Base-by-base conservation (phyloP, 176 grass and related monocot species). In the Avena eriantha region DNA sequence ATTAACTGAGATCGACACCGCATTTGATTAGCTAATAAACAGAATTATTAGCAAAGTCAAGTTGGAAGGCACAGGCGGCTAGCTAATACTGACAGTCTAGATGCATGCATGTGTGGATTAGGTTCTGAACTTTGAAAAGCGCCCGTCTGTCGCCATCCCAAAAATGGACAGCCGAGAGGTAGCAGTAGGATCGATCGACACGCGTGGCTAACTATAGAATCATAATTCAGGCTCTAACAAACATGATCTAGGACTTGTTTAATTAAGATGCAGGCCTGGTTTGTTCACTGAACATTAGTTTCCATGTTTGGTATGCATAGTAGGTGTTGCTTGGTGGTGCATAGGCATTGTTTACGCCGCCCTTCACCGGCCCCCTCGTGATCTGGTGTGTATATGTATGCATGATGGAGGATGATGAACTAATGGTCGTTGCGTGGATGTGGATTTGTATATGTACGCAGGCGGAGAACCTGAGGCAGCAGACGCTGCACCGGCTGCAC, bases 381-480 rank as follows among this genome's bases (percentile, higher is more conserved):
- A 83, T 77, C 64, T 67, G 64, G 14, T 33, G 63, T 0, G 10
- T 49, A 3, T 46, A 13, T 49, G 10, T 49, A 3, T 46, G 3
- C 13, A 66, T 33, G 64, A 67, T 67, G 31, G 14, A 34, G 15
- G 64, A 15, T 16, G 0, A 67, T 67, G 64, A 67, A 34, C 23
- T 82, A n/a, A 67, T 19, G 34, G 35, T 13, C 26, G 15, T 46
- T 46, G 4, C 21, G 2, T 73, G 69, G 5, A 22, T 39, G 19
- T 0, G 54, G 7, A 10, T 8, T 51, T 56, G 13, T 0, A 5
- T 79, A 51, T 56, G 7, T 0, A 7, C 74, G 59, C 91, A 95
- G 93, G 93, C 93, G 8, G 93, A 95, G 61, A 95, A 84, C 87
- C 86, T 95, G 54, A 88, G 93, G 74, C 85, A 91, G 19, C 91